phyloP scores from a whole-genome alignment of 2,329 filamentous ascomycete species.

The Incumbomyces delicatus region DNA sequence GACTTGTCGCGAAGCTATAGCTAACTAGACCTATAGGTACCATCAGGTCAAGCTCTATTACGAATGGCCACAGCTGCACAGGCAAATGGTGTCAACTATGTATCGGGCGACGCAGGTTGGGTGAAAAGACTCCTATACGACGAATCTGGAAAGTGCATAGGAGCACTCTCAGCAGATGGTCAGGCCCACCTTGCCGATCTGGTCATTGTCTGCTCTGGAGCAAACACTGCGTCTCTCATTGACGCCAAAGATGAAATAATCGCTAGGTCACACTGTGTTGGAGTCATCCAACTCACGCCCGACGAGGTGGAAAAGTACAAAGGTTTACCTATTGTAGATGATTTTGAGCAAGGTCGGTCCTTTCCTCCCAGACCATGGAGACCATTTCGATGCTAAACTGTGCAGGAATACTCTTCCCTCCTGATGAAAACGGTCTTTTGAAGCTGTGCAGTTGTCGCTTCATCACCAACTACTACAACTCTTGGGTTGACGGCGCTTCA shows the following conservation, averaged over 20 bases:
- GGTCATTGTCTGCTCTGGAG: constrained; percentile 42
- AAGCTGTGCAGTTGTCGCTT: constrained; percentile 4
- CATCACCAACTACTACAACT: constrained; percentile 5
- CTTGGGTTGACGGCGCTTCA: not conserved
- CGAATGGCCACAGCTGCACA: constrained; percentile 15
- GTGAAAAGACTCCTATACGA: constrained; percentile 11
- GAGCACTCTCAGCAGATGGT: constrained; percentile 37
- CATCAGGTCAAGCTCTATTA: constrained; percentile 7
- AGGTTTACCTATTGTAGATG: constrained; percentile 35
- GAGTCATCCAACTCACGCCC: constrained; percentile 40
- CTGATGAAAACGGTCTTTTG: constrained; percentile 2
- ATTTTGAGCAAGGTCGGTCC: constrained; percentile 1
- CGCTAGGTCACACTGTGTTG: constrained; percentile 47
- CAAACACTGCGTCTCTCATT: constrained; percentile 37
- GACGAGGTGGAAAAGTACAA: constrained; percentile 38
- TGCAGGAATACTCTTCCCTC: constrained; percentile 5
- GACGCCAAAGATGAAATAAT: constrained; percentile 44
- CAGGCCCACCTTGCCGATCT: constrained; percentile 32
- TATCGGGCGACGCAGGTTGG: constrained; percentile 13
- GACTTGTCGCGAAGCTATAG: not conserved
- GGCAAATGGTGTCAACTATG: constrained; percentile 16
- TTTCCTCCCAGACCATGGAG: too few relatives aligned
- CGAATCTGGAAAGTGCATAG: constrained; percentile 27
- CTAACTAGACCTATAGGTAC: not conserved
- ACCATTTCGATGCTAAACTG: too few relatives aligned